These are phyloP conservation scores for Mortierella alpina DNA, from an alignment of 192 early-diverging fungal species.

Conservation along the genomic window DNA sequence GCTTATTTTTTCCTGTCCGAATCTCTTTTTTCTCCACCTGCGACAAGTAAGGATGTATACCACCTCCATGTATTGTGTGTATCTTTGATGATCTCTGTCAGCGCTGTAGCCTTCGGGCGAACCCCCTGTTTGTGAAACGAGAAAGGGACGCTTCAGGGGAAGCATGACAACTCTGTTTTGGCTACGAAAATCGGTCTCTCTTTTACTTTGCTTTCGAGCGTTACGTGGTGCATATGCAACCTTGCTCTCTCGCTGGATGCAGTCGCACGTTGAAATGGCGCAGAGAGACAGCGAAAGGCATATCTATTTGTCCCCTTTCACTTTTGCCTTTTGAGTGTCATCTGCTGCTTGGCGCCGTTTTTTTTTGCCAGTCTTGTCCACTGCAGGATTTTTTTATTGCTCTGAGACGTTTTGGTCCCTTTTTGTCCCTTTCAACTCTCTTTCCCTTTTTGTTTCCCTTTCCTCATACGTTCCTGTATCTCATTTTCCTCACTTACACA, in stretches of 20 bases:
- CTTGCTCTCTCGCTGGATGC: neutral
- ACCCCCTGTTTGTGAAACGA: slow-evolving; percentile 43
- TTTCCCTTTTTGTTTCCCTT: neutral
- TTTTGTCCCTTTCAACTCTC: neutral
- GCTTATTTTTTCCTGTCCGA: too few species aligned
- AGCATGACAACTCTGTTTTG: neutral
- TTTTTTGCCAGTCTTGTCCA: neutral
- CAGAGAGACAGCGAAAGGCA: neutral
- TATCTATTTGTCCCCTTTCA: slow-evolving; percentile 1
- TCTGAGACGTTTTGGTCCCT: neutral
- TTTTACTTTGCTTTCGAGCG: neutral
- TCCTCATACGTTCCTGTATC: neutral
- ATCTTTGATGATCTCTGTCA: too few species aligned
- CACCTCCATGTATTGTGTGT: too few species aligned
- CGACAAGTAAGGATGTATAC: too few species aligned
- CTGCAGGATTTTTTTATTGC: neutral
- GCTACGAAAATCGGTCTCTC: neutral
- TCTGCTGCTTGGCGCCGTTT: neutral
- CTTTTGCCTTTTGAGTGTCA: neutral
- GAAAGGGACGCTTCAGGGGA: slow-evolving; percentile 17
- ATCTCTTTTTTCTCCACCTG: too few species aligned
- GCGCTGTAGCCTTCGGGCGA: neutral
- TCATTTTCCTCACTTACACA: slow-evolving; percentile 1
- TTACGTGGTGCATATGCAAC: slow-evolving; percentile 21
- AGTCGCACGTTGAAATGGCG: neutral